Evolutionary conservation across 164 flowering plant genomes (phyloP).

Genomic region (Hamamelis virginiana): DNA sequence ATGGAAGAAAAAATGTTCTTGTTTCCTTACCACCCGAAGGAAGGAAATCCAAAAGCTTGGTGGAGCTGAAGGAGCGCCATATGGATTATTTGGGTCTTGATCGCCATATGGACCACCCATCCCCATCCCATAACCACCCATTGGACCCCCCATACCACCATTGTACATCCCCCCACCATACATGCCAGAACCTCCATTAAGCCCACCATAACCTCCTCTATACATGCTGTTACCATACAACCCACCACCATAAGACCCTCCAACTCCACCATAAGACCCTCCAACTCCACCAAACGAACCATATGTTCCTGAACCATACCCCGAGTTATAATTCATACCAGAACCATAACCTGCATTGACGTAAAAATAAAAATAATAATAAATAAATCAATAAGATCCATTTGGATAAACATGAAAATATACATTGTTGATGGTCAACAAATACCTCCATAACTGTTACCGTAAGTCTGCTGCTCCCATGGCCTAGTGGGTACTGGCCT

Average conservation of each 20-base stretch:
- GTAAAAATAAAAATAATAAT: no score
- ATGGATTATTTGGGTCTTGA: slow-evolving; percentile 92
- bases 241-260: slow-evolving; percentile 58
- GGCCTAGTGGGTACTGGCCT: slow-evolving; percentile 95
- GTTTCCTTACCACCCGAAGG: slow-evolving; percentile 56
- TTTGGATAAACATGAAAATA: no score
- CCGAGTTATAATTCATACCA: slow-evolving; percentile 48
- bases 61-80: slow-evolving; percentile 72
- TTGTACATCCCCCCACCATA: slow-evolving; percentile 72
- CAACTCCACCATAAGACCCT: slow-evolving; percentile 46
- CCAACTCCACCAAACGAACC: slow-evolving; percentile 28
- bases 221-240: slow-evolving; percentile 47
- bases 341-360: slow-evolving; percentile 56
- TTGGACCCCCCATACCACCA: slow-evolving; percentile 61
- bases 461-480: slow-evolving; percentile 71
- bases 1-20: no score
- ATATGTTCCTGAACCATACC: slow-evolving; percentile 44
- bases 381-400: no score
- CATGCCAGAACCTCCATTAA: slow-evolving; percentile 53
- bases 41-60: slow-evolving; percentile 95
- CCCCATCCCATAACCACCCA: slow-evolving; percentile 51
- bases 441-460: slow-evolving; percentile 50
- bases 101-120: slow-evolving; percentile 64
- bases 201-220: slow-evolving; percentile 43
- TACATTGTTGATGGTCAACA: no score